phyloP scores from a whole-genome alignment of 371 early-diverging fungal species.

The Blakeslea trispora region DNA sequence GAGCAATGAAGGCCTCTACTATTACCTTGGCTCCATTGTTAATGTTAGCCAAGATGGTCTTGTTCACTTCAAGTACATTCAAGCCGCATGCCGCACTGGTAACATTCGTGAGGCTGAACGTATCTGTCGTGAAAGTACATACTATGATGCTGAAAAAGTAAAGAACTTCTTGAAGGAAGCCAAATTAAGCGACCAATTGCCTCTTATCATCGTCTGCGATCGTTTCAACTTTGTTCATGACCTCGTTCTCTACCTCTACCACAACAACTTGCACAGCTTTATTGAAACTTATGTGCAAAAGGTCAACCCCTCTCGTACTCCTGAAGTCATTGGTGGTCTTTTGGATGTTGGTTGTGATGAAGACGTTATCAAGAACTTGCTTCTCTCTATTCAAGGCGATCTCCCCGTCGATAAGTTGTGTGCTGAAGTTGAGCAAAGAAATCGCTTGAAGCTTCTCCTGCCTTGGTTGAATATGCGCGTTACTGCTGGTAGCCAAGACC shows the following conservation, averaged over 20 bases:
- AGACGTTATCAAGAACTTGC: conserved; percentile 84
- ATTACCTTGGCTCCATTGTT: conserved; percentile 93
- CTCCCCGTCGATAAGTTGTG: conserved; percentile 89
- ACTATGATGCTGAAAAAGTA: conserved; percentile 96
- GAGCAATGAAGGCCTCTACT: conserved; percentile 92
- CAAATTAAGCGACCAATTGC: conserved; percentile 92
- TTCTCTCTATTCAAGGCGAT: conserved; percentile 76
- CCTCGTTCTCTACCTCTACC: conserved; percentile 92
- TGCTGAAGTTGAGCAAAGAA: conserved; percentile 92
- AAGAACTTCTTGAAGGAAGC: conserved; percentile 98
- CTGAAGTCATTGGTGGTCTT: conserved; percentile 95
- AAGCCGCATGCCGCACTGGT: conserved; percentile 91
- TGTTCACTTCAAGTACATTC: conserved; percentile 98
- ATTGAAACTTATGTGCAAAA: conserved; percentile 98
- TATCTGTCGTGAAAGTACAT: conserved; percentile 93
- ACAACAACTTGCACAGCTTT: conserved; percentile 90
- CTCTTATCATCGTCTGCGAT: conserved; percentile 97
- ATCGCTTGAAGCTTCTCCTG: conserved; percentile 92
- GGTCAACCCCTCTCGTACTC: conserved; percentile 93
- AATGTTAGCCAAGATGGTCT: conserved; percentile 93
- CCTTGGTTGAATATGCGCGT: conserved; percentile 91
- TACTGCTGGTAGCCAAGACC: conserved; percentile 84
- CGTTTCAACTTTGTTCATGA: conserved; percentile 97
- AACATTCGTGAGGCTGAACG: conserved; percentile 98
- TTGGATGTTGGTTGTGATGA: conserved; percentile 98